Percentiles rank a stretch among this genome's conserved stretches.
Conservation (phyloP, 768 basidiomycete species). For the Pleurotus citrinopileatus region DNA sequence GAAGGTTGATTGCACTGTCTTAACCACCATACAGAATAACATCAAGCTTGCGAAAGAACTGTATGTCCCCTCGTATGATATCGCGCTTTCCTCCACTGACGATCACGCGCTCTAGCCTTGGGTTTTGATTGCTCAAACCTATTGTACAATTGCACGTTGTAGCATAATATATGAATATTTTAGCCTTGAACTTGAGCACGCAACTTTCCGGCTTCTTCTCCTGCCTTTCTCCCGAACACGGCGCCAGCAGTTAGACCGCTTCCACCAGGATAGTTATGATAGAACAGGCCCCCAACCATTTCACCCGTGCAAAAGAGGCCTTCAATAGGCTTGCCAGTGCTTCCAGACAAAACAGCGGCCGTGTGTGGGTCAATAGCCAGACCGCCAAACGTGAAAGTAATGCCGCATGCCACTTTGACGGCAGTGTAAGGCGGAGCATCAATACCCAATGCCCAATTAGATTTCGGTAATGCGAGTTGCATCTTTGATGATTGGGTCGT, state of each 20-base stretch:
- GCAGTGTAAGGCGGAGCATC: conserved; percentile 56
- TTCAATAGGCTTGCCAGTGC: conserved; percentile 36
- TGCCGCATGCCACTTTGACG: conserved; percentile 65
- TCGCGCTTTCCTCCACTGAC: too few species aligned
- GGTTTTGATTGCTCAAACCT: too few species aligned
- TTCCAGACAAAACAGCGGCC: conserved; percentile 45
- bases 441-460: conserved; percentile 66
- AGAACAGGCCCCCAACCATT: conserved; percentile 65
- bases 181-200: too few species aligned
- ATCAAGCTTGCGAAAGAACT: too few species aligned
- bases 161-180: too few species aligned
- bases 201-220: conserved; percentile 34
- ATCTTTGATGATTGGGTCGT: conserved; percentile 42
- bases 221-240: conserved; percentile 62
- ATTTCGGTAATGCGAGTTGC: conserved; percentile 47
- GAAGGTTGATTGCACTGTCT: too few species aligned
- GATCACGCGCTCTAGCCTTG: too few species aligned
- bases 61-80: too few species aligned
- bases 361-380: conserved; percentile 56
- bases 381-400: conserved; percentile 75
- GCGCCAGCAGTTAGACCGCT: conserved; percentile 65
- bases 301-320: conserved; percentile 69
- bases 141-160: too few species aligned
- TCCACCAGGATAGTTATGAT: conserved; percentile 67
- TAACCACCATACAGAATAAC: too few species aligned